A percentile compares a stretch with the other conserved stretches of the same genome.
Conservation (phyloP, 805 yeast species). For the Barnettozyma siamensis region DNA sequence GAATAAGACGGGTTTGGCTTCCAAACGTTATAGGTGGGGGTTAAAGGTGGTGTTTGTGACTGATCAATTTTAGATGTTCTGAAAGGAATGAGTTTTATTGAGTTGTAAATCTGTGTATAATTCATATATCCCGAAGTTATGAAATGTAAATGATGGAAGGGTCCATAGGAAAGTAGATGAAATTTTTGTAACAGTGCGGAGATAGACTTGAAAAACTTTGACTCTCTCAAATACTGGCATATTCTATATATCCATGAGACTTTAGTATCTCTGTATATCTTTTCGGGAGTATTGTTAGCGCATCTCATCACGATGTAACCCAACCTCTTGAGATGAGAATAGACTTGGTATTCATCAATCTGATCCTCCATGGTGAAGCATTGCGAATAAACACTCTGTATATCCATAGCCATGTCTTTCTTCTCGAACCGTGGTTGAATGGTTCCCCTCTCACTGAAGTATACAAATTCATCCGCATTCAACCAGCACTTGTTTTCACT, state of each 20-base stretch:
- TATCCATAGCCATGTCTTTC: conserved; percentile 39
- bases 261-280: background rate
- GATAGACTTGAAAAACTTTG: background rate
- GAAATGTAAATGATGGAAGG: conserved; percentile 15
- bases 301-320: conserved; percentile 61
- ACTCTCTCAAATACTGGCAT: conserved; percentile 1
- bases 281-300: conserved; percentile 6
- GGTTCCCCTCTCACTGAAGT: conserved; percentile 77
- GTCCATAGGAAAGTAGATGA: conserved; percentile 7
- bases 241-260: background rate
- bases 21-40: conserved; percentile 63
- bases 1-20: conserved; percentile 70
- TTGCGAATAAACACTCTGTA: conserved; percentile 59
- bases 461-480: conserved; percentile 62
- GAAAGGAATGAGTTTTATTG: conserved; percentile 26
- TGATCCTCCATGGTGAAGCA: conserved; percentile 37
- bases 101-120: conserved; percentile 26
- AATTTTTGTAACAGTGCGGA: background rate
- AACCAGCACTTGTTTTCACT: conserved; percentile 45
- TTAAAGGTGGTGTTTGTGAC: conserved; percentile 13
- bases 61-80: background rate
- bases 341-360: conserved; percentile 58
- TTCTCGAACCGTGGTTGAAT: conserved; percentile 34
- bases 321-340: conserved; percentile 64
- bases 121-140: conserved; percentile 20